phyloP scores from a whole-genome alignment of 2,329 filamentous ascomycete species.

The Fusarium cyanostomum region DNA sequence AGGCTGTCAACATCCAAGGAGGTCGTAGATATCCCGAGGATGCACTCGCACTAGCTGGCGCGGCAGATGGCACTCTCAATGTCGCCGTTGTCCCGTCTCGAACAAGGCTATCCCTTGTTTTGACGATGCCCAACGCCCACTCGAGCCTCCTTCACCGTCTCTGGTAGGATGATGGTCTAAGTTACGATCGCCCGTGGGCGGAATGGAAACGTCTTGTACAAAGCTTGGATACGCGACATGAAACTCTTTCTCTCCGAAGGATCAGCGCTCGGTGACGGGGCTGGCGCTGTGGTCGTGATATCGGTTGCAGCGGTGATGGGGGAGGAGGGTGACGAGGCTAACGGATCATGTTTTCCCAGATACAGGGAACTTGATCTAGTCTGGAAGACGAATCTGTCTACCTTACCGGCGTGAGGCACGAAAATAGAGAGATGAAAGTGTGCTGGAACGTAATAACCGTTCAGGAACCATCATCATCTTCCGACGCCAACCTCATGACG shows the following conservation, averaged over 20 bases:
- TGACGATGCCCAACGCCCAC: constrained; percentile 41
- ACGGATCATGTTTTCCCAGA: constrained; percentile 28
- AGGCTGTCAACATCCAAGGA: constrained; percentile 19
- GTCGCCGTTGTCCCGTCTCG: constrained; percentile 27
- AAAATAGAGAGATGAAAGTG: constrained; percentile 17
- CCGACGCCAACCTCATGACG: constrained; percentile 28
- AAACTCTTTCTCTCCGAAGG: constrained; percentile 24
- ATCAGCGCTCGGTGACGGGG: constrained; percentile 24
- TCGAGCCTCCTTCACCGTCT: constrained; percentile 23
- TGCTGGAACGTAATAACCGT: constrained; percentile 24
- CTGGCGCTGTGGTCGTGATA: constrained; percentile 13
- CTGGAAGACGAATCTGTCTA: constrained; percentile 22
- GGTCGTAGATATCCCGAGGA: constrained; percentile 27
- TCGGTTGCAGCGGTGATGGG: constrained; percentile 7
- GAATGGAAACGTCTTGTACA: constrained; percentile 21
- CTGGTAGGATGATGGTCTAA: constrained; percentile 33
- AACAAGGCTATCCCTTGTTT: constrained; percentile 45
- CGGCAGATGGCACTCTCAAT: constrained; percentile 28
- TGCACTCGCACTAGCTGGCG: constrained; percentile 11
- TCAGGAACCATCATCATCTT: constrained; percentile 30
- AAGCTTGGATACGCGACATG: constrained; percentile 25
- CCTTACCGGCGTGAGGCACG: constrained; percentile 26
- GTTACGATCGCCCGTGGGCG: constrained; percentile 42
- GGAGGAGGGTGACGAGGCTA: constrained; percentile 4
- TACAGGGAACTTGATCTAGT: not conserved